phyloP scores from a whole-genome alignment of 2,329 filamentous ascomycete species.

The Keithomyces neogunnii region DNA sequence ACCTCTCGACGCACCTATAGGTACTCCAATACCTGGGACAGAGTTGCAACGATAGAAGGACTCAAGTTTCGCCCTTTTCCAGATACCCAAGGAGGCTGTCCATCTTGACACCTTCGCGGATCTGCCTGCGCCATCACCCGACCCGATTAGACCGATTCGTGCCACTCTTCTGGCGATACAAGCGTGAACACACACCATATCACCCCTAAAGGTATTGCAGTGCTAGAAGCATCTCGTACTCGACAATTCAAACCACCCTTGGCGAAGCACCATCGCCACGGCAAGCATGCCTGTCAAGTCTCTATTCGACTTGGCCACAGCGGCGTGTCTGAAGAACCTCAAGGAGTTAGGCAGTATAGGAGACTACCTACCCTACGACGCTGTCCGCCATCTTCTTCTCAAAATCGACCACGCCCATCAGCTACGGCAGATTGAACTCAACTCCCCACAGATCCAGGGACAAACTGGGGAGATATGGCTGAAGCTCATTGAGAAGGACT shows the following conservation, averaged over 20 bases:
- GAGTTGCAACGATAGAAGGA: no score
- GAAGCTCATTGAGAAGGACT: slow-evolving; percentile 68
- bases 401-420: slow-evolving; percentile 67
- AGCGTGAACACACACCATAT: no score
- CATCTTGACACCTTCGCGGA: no score
- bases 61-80: no score
- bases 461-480: slow-evolving; percentile 69
- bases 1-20: not conserved
- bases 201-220: no score
- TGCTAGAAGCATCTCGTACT: not conserved
- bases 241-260: no score
- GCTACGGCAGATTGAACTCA: slow-evolving; percentile 63
- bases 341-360: slow-evolving; percentile 60
- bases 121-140: no score
- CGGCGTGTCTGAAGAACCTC: slow-evolving; percentile 45
- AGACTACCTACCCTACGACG: slow-evolving; percentile 56
- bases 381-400: slow-evolving; percentile 56
- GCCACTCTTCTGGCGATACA: no score
- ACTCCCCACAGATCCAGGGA: slow-evolving; percentile 67
- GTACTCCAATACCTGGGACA: not conserved
- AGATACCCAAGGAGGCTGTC: no score
- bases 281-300: slow-evolving; percentile 36
- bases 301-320: slow-evolving; percentile 41
- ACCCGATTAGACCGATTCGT: no score
- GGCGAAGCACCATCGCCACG: no score